phyloP scores from a whole-genome alignment of 2,329 filamentous ascomycete genomes.

The Ophioceras dolichostomum region DNA sequence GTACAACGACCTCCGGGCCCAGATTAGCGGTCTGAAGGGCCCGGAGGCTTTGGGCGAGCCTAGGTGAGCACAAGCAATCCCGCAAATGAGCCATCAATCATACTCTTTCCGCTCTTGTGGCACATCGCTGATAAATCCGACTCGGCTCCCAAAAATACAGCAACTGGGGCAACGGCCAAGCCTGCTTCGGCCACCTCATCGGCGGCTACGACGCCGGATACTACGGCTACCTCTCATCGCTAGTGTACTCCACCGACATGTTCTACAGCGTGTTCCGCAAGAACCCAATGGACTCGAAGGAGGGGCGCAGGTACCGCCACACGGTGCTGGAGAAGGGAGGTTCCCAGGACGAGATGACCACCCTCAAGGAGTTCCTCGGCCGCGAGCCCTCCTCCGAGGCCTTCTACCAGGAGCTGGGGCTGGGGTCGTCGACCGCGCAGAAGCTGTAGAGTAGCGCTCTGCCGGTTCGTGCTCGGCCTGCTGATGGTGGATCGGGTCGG shows the following conservation, averaged over 20 bases:
- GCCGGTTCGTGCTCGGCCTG: too few relatives aligned
- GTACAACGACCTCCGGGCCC: slow-evolving; percentile 61
- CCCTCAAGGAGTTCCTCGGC: slow-evolving; percentile 66
- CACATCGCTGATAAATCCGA: not conserved
- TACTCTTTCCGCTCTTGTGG: not conserved
- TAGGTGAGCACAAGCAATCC: slow-evolving; percentile 33
- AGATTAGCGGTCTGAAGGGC: slow-evolving; percentile 64
- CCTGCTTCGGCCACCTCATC: slow-evolving; percentile 72
- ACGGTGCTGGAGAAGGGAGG: slow-evolving; percentile 69
- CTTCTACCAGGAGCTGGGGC: slow-evolving; percentile 68
- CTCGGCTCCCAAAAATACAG: too few relatives aligned
- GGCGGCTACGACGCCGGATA: slow-evolving; percentile 80
- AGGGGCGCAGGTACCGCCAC: slow-evolving; percentile 66
- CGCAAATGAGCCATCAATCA: too few relatives aligned
- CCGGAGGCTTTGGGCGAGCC: slow-evolving; percentile 52
- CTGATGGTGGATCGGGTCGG: too few relatives aligned
- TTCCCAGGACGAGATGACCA: slow-evolving; percentile 69
- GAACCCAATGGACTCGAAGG: slow-evolving; percentile 63
- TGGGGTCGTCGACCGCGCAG: slow-evolving; percentile 9
- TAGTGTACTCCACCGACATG: slow-evolving; percentile 74
- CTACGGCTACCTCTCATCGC: slow-evolving; percentile 62
- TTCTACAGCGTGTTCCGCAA: slow-evolving; percentile 70
- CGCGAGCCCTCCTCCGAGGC: slow-evolving; percentile 65
- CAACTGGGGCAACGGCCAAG: slow-evolving; percentile 66
- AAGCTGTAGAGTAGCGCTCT: slow-evolving; percentile 3